Evolutionary conservation across 306 rosid species (phyloP).

Genomic region (Cucumis hystrix): DNA sequence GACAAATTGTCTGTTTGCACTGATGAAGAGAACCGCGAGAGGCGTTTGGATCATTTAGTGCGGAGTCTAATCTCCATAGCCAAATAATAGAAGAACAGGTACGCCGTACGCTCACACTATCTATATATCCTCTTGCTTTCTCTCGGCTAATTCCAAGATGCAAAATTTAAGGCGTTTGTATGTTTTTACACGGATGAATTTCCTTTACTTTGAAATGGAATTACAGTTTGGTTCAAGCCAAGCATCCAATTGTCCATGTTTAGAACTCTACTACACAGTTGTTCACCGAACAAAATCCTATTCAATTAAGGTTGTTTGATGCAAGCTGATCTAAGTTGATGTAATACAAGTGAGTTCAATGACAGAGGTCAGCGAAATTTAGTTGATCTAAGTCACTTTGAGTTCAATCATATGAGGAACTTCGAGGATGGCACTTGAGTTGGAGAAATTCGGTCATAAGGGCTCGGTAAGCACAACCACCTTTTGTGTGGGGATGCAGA

Average conservation of each 20-base stretch:
- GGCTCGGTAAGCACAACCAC: neutral
- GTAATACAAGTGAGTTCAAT: neutral
- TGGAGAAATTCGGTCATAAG: neutral
- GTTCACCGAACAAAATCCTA: no score
- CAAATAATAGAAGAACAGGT: neutral
- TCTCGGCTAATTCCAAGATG: neutral
- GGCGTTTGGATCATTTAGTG: neutral
- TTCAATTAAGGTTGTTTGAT: no score
- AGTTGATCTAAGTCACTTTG: neutral
- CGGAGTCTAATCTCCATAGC: neutral
- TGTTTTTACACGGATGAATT: neutral
- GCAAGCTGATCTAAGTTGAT: no score
- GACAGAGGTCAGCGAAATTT: neutral
- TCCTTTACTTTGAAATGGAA: neutral
- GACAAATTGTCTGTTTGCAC: neutral
- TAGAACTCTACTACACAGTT: no score
- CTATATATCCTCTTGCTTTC: neutral
- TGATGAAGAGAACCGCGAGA: neutral
- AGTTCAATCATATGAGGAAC: neutral
- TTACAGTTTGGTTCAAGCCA: neutral
- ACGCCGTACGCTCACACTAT: neutral
- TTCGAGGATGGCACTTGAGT: neutral
- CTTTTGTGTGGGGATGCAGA: neutral
- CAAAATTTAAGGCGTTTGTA: neutral
- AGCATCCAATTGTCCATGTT: neutral